A percentile compares a stretch with the other conserved stretches of the same genome.
phyloP scores from a whole-genome alignment of 805 yeast species.

The Cyberlindnera maclurae region DNA sequence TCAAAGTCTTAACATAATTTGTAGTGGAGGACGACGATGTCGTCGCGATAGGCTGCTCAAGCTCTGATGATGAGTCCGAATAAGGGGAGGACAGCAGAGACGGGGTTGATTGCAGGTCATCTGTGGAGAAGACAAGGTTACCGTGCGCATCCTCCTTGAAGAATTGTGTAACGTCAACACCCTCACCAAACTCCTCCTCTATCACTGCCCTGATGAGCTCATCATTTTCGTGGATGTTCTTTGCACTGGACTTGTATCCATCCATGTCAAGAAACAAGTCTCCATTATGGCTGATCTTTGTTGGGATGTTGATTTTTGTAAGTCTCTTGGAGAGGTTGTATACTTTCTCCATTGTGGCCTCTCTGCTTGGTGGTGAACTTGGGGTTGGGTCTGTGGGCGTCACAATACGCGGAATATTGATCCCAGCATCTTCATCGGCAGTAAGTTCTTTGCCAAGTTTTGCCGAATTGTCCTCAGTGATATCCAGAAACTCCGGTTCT shows the following conservation, averaged over 20 bases:
- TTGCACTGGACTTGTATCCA: constrained; percentile 86
- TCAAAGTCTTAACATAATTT: constrained; percentile 73
- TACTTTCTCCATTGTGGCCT: constrained; percentile 50
- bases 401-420: not conserved
- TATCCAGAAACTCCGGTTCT: constrained; percentile 47
- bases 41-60: constrained; percentile 1
- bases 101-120: constrained; percentile 11
- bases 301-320: constrained; percentile 72
- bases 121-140: constrained; percentile 44
- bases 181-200: constrained; percentile 64
- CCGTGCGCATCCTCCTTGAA: constrained; percentile 60
- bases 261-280: constrained; percentile 89
- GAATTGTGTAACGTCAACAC: constrained; percentile 37
- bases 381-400: not conserved
- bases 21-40: constrained; percentile 13
- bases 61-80: constrained; percentile 2
- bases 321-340: constrained; percentile 57
- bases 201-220: constrained; percentile 65
- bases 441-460: constrained; percentile 4
- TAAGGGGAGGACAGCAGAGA: constrained; percentile 2
- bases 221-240: constrained; percentile 71
- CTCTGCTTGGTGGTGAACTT: constrained; percentile 22
- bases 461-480: constrained; percentile 22
- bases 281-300: constrained; percentile 82
- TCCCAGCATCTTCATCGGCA: not conserved